A percentile compares a stretch with the other conserved stretches of the same genome.
Evolutionary conservation across 176 grass and related monocot genomes (phyloP).

Genomic region (Oropetium thomaeum): DNA sequence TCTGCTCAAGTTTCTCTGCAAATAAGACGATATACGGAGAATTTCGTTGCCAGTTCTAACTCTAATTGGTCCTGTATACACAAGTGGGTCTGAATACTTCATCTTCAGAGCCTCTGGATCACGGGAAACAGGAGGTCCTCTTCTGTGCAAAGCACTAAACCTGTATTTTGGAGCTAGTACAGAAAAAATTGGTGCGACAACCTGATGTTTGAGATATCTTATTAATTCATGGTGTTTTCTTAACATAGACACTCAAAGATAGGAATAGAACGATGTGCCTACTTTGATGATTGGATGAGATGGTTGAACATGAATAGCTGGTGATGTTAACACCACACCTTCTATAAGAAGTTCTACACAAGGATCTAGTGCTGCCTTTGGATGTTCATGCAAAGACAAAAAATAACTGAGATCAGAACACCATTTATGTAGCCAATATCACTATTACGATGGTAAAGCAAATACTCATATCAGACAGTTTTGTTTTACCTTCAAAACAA

Average conservation of each 20-base stretch:
- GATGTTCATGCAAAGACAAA: slow-evolving; percentile 23
- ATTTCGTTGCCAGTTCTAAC: slow-evolving; percentile 80
- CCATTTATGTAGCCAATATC: not conserved
- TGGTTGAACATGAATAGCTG: slow-evolving; percentile 77
- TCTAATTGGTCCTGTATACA: slow-evolving; percentile 76
- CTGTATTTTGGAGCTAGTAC: slow-evolving; percentile 65
- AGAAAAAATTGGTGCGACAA: slow-evolving; percentile 70
- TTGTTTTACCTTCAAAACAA: slow-evolving; percentile 79
- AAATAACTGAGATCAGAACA: slow-evolving; percentile 7
- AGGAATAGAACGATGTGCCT: slow-evolving; percentile 20
- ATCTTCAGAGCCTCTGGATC: slow-evolving; percentile 61
- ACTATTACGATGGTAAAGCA: not conserved
- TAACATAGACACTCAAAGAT: not conserved
- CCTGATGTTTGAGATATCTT: slow-evolving; percentile 44
- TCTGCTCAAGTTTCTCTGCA: slow-evolving; percentile 57
- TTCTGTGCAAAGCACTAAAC: slow-evolving; percentile 55
- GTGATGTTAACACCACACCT: slow-evolving; percentile 83
- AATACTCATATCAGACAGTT: not conserved
- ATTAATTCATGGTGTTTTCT: not conserved
- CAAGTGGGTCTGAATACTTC: slow-evolving; percentile 80
- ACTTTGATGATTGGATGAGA: slow-evolving; percentile 81
- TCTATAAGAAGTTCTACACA: slow-evolving; percentile 57
- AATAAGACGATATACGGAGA: slow-evolving; percentile 64
- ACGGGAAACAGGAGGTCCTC: slow-evolving; percentile 69
- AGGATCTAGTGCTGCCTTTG: slow-evolving; percentile 77